Percentiles rank a stretch among this genome's conserved stretches.
These are phyloP conservation scores for Cenchrus fungigraminus DNA, from an alignment of 176 grass and related monocot genomes.

Conservation along the genomic window DNA sequence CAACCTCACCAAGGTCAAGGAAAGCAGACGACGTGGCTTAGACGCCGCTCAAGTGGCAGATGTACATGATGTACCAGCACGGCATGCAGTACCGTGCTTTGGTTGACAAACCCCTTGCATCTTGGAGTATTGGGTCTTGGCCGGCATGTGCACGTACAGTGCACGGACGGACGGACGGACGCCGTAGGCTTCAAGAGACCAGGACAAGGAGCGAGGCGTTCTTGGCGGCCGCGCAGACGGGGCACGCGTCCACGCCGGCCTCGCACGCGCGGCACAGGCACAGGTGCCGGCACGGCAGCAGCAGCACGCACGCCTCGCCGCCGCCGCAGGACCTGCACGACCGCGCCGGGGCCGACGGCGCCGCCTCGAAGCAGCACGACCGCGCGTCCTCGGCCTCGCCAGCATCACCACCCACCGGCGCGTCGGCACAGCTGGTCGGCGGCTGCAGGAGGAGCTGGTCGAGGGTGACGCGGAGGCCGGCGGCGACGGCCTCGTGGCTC, in stretches of 20 bases:
- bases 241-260: conserved; percentile 36
- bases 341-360: background rate
- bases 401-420: too few relatives aligned
- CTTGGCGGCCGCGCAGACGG: conserved; percentile 48
- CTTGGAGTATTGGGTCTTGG: background rate
- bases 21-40: background rate
- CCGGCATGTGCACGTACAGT: background rate
- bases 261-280: conserved; percentile 60
- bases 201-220: conserved; percentile 49
- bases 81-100: background rate
- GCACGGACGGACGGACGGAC: background rate
- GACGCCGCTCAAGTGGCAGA: background rate
- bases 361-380: conserved; percentile 46
- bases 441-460: conserved; percentile 51
- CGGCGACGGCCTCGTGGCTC: conserved; percentile 53
- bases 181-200: background rate
- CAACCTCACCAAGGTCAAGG: background rate
- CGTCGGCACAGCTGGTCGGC: background rate
- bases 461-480: conserved; percentile 45
- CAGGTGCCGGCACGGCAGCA: conserved; percentile 71
- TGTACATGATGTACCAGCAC: background rate
- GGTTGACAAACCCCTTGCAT: background rate
- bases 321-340: conserved; percentile 46
- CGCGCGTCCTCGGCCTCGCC: conserved; percentile 29
- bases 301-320: conserved; percentile 45